Conservation (phyloP, 2,329 filamentous ascomycete species). For the Didymella pinodella region DNA sequence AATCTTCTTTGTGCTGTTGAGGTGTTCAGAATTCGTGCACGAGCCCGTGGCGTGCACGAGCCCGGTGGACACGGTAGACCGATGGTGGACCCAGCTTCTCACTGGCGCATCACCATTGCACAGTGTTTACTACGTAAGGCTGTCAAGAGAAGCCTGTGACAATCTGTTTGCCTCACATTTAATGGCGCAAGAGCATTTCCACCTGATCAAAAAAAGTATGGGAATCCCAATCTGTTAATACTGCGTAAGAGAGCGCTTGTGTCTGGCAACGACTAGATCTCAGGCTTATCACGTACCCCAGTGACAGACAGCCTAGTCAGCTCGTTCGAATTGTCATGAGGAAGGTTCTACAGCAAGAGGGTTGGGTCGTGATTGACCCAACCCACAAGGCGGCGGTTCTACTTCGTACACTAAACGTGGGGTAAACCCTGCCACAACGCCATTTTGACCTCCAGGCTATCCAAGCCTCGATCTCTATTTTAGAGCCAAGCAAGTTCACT, state of each 20-base stretch:
- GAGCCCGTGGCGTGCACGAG: background rate
- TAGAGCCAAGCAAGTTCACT: background rate
- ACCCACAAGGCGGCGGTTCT: background rate
- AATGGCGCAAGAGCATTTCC: background rate
- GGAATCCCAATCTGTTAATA: background rate
- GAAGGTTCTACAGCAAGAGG: background rate
- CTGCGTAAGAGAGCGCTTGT: background rate
- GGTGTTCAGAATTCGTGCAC: background rate
- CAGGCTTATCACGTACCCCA: background rate
- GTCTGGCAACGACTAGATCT: background rate
- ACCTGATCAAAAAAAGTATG: background rate
- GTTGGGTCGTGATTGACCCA: background rate
- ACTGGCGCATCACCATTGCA: background rate
- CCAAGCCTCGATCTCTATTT: background rate
- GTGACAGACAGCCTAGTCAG: background rate
- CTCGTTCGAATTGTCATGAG: background rate
- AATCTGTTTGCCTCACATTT: background rate
- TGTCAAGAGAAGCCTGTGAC: background rate
- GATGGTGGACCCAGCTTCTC: background rate
- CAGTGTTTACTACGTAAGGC: background rate
- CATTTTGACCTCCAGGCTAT: background rate
- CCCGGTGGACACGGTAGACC: conserved; percentile 1
- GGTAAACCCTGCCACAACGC: conserved; percentile 3
- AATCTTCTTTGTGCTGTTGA: background rate
- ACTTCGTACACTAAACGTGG: conserved; percentile 8